phyloP scores from a whole-genome alignment of 805 yeast genomes.

The Clavispora santaluciae region DNA sequence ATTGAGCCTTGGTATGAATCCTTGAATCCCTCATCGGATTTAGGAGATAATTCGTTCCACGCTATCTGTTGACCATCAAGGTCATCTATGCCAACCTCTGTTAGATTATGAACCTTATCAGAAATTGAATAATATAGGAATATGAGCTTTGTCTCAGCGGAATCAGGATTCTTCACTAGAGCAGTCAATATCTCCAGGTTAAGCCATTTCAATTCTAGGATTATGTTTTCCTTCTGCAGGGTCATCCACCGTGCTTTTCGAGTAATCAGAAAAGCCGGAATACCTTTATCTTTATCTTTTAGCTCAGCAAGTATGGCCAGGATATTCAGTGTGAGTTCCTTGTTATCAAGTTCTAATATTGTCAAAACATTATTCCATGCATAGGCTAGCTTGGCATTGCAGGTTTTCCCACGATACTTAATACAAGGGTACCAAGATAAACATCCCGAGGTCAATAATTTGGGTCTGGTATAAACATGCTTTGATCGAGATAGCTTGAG shows the following conservation, averaged over 20 bases:
- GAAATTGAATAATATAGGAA: constrained; percentile 6
- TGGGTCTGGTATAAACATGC: constrained; percentile 21
- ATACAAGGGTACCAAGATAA: constrained; percentile 61
- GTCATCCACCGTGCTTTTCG: constrained; percentile 23
- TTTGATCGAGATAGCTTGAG: constrained; percentile 49
- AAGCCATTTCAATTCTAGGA: constrained; percentile 57
- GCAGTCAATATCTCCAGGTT: constrained; percentile 24
- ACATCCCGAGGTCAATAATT: constrained; percentile 31
- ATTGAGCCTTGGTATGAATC: constrained; percentile 8
- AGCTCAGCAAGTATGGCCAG: constrained; percentile 22
- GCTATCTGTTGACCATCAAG: constrained; percentile 8
- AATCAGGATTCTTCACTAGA: constrained; percentile 11
- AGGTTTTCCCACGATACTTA: constrained; percentile 1
- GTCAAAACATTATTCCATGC: constrained; percentile 63
- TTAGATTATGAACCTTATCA: neutral
- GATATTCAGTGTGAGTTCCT: constrained; percentile 29
- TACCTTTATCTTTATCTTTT: constrained; percentile 34
- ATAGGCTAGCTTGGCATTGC: constrained; percentile 51
- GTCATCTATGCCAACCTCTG: constrained; percentile 8
- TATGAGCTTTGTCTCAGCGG: constrained; percentile 4
- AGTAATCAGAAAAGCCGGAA: constrained; percentile 23
- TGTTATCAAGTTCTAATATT: constrained; percentile 45
- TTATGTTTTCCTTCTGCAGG: constrained; percentile 9
- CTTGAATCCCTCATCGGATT: neutral
- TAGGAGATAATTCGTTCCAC: neutral